Evolutionary conservation across 2,329 filamentous ascomycete genomes (phyloP), one percentile per base, ranked within the genome.

Genomic region (Cadophora luteo-olivacea): DNA sequence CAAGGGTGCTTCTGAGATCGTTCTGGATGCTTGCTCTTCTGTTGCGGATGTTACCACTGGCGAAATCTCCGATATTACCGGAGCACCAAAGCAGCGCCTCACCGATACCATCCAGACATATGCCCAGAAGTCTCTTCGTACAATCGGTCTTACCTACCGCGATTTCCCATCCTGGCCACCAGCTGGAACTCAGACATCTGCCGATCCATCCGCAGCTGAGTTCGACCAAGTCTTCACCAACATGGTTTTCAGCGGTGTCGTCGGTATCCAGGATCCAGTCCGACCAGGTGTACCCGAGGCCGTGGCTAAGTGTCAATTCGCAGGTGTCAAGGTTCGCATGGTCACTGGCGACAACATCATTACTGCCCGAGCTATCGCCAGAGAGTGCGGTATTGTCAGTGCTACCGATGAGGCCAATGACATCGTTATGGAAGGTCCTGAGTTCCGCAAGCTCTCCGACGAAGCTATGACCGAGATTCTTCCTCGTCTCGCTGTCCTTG

Each of bases 251-350:
- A 81, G 93, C 72, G 88, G 89, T 24, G 82, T 92, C 51, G 89
- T 92, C 60, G 91, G 91, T 73, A 93, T 93, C 75, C 90, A 92
- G 76, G 91, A 93, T 78, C 91, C 91, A 45, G 85, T 93, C 19
- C 84, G 91, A 66, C 84, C 86, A 9, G 89, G 90, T 72, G 91
- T 93, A 22, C 84, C 87, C 19, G 85, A 87, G 54, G 91, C 91
- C 48, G 91, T 93, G 66, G 81, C 83, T 66, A 86, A 87, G 74
- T 92, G 90, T 71, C 86, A 89, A 72, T 83, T 83, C 32, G 91
- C 91, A 24, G 91, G 91, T 65, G 90, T 93, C 16, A 84, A 87
- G 67, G 89, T 92, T 62, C 89, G 90, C 73, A 92, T 92, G 89
- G 90, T 92, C 60, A 92, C 90, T 25, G 90, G 88, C 72, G 90